Percentiles rank a stretch among this genome's conserved stretches.
Evolutionary conservation across 106 monocot genomes (phyloP).

Genomic region (Iris macrosiphon): DNA sequence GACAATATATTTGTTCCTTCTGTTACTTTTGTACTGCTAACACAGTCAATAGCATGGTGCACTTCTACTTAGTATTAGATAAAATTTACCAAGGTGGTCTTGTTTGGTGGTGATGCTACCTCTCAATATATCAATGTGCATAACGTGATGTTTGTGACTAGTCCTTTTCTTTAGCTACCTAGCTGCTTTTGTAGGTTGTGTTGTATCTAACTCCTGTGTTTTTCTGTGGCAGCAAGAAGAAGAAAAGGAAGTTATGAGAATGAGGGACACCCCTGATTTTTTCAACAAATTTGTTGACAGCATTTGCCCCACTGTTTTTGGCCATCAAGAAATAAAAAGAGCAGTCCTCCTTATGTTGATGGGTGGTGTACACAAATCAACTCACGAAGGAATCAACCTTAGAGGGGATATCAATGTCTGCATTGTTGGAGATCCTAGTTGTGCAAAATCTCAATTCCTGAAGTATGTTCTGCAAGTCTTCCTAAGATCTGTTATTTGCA

Average conservation of each 20-base stretch:
- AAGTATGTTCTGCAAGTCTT: slow-evolving; percentile 55
- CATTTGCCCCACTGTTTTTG: slow-evolving; percentile 96
- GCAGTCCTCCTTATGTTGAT: slow-evolving; percentile 89
- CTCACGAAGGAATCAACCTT: slow-evolving; percentile 98
- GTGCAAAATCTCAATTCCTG: slow-evolving; percentile 97
- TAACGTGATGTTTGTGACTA: too few relatives aligned
- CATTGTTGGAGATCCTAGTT: slow-evolving; percentile 98
- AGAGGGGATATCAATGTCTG: slow-evolving; percentile 99
- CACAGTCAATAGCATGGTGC: too few relatives aligned
- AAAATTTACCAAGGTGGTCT: too few relatives aligned
- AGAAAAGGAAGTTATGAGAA: slow-evolving; percentile 65
- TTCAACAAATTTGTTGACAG: slow-evolving; percentile 95
- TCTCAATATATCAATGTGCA: too few relatives aligned
- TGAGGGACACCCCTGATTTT: slow-evolving; percentile 91
- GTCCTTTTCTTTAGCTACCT: too few relatives aligned
- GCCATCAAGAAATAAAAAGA: slow-evolving; percentile 97
- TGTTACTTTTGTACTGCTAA: too few relatives aligned
- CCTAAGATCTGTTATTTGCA: too few relatives aligned
- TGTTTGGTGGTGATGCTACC: too few relatives aligned
- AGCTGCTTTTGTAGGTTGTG: too few relatives aligned
- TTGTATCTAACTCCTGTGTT: slow-evolving; percentile 9
- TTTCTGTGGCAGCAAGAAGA: slow-evolving; percentile 75
- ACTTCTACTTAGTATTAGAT: too few relatives aligned
- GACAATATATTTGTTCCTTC: too few relatives aligned
- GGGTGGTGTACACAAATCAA: slow-evolving; percentile 92